Base-by-base conservation (phyloP, 2,329 filamentous ascomycete species). In the Colletotrichum euphorbiae region DNA sequence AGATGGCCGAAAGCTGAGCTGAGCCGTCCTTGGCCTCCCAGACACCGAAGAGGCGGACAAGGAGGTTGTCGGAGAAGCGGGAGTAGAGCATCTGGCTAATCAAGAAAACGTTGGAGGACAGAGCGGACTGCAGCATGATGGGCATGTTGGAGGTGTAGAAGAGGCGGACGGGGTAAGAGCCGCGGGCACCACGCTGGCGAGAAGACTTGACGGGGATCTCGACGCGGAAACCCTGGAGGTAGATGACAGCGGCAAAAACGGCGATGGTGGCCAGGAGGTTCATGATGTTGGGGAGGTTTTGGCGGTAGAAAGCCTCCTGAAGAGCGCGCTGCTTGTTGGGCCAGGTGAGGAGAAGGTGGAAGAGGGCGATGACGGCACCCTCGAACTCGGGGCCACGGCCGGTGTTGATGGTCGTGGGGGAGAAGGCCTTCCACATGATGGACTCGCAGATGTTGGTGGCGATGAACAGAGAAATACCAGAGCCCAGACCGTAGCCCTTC, bases 91-190 rank as follows among this genome's bases (percentile, higher is more conserved):
- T 98, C 87, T 99, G 96, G 80, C 92, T 96, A 85, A 99, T 94
- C 72, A 99, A 87, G 90, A 99, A 99, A 83, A 99, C 90, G 88
- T 99, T 99, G 87, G 95, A 98, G 74, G 93, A 97, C 74, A 99
- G 90, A 75, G 96, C 96, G 54, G 95, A 98, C 87, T 99, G 97
- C 81, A 99, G 89, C 96, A 99, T 99, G 84, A 99, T 99, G 79
- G 96, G 96, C 97, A 99, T 99, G 91, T 99, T 99, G 81, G 94
- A 98, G 79, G 96, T 99, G 87, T 99, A 99, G 90, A 99, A 99
- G 69, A 99, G 93, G 78, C 97, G 95, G 81, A 99, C 90, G 77
- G 96, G 96, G 89, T 98, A 99, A 45, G 94, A 97, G 77, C 95
- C 97, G 77, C 96, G 95, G 80, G 97, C 96, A 82, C 96, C 96